Base-by-base conservation (phyloP, 495 filamentous ascomycete species). In the Penicillium longicatenatum region DNA sequence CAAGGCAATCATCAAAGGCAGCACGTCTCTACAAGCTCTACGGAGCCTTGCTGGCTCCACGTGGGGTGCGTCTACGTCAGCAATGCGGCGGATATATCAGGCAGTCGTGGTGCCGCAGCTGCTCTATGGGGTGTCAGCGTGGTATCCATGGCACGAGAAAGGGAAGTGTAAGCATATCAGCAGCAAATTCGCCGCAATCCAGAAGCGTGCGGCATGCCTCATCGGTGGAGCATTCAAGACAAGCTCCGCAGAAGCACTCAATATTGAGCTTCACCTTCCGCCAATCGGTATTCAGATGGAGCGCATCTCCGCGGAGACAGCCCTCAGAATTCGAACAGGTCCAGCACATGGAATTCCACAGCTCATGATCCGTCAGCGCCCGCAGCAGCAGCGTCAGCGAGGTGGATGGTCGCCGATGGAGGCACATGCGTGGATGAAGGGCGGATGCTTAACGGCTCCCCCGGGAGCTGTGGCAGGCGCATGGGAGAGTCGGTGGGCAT, bases 41-140 rank as follows among this genome's bases (percentile, higher is more conserved):
- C 57, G 57, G 11, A 52, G 47, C 0, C 50, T 68, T 4, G 22
- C 54, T 22, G 54, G 55, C 0, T 69, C 58, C 2, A 63, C 54
- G 2, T 64, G 50, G 58, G 60, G 66, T 0, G 41, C 55, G 11
- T 63, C 55, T 0, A 22, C 11, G 9, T 0, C 3, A 12, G 11
- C 31, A 2, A 33, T 33, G 31, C 31, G 55, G 0, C 51, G 44
- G 42, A 26, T 64, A 19, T 70, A 72, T 43, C 53, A 60, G 19
- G 63, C 47, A 6, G 59, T 69, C 6, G 54, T 69, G 0, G 35
- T 69, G 4, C 61, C 61, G 0, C 60, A 66, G 43, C 52, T 69
- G 17, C 50, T 69, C 0, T 69, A 58, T 14, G 56, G 61, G 0
- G 24, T 59, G 2, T 44, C 61, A 0, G 63, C 48, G 3, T 65